phyloP scores from a whole-genome alignment of 495 filamentous ascomycete genomes.

The Filosporella fistucella region DNA sequence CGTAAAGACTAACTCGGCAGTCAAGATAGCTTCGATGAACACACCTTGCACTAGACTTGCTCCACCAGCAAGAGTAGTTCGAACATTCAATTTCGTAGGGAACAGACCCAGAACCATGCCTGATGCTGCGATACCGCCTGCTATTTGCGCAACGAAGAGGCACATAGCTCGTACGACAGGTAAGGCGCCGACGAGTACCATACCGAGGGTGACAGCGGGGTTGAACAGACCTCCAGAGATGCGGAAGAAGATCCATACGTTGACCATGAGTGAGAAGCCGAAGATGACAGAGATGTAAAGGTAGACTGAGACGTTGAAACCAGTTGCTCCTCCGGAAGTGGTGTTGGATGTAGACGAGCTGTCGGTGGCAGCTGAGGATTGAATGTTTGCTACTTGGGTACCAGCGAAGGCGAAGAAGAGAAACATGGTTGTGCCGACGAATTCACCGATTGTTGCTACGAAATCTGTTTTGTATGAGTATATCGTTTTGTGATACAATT shows the following conservation, averaged over 20 bases:
- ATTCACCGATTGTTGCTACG: constrained; percentile 35
- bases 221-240: constrained; percentile 64
- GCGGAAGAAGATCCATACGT: constrained; percentile 64
- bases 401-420: constrained; percentile 45
- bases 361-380: constrained; percentile 21
- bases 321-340: constrained; percentile 22
- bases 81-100: constrained; percentile 42
- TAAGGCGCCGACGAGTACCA: constrained; percentile 54
- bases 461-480: constrained; percentile 16
- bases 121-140: constrained; percentile 52
- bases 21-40: constrained; percentile 52
- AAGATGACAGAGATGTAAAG: constrained; percentile 52
- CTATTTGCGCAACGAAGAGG: constrained; percentile 52
- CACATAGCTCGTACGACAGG: constrained; percentile 39
- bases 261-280: constrained; percentile 61
- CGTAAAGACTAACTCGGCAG: constrained; percentile 47
- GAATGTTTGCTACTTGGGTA: constrained; percentile 28
- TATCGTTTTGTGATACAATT: background rate
- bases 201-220: constrained; percentile 55
- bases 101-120: constrained; percentile 48
- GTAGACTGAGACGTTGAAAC: constrained; percentile 29
- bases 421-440: constrained; percentile 47
- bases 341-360: constrained; percentile 20
- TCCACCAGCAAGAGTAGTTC: constrained; percentile 35
- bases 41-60: constrained; percentile 45